Evolutionary conservation across 352 stramenopile genomes (phyloP).

Genomic region (Phytophthora sansomeana): DNA sequence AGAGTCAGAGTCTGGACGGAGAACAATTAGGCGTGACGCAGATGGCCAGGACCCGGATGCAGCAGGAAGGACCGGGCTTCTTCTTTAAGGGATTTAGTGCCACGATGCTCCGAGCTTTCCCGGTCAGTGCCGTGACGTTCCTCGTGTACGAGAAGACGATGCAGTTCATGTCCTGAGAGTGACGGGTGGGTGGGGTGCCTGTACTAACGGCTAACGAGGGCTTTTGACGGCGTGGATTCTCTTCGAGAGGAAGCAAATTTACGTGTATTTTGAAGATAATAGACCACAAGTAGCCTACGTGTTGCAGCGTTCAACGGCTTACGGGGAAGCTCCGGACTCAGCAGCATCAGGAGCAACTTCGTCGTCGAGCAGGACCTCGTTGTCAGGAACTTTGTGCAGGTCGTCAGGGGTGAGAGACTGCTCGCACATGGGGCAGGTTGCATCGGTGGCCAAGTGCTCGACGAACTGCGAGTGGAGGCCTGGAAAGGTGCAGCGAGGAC

Average conservation of each 20-base stretch:
- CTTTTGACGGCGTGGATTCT: too few relatives aligned
- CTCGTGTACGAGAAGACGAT: slow-evolving; percentile 85
- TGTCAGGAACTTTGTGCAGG: slow-evolving; percentile 49
- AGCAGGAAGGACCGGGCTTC: slow-evolving; percentile 61
- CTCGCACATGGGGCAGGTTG: slow-evolving; percentile 84
- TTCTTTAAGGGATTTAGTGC: slow-evolving; percentile 82
- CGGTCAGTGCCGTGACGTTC: slow-evolving; percentile 84
- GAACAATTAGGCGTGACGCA: slow-evolving; percentile 44
- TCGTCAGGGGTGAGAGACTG: slow-evolving; percentile 48
- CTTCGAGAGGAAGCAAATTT: background rate
- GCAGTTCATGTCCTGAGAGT: slow-evolving; percentile 63
- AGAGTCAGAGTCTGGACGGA: slow-evolving; percentile 61
- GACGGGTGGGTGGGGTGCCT: background rate
- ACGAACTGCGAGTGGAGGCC: slow-evolving; percentile 91
- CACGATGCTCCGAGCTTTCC: slow-evolving; percentile 80
- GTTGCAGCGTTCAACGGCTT: background rate
- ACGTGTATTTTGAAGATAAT: slow-evolving; percentile 30
- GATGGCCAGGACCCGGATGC: slow-evolving; percentile 54
- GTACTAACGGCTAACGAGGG: too few relatives aligned
- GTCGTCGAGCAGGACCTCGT: slow-evolving; percentile 53
- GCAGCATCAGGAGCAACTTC: slow-evolving; percentile 25
- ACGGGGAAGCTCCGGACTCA: slow-evolving; percentile 24
- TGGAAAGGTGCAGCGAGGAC: slow-evolving; percentile 90
- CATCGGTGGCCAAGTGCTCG: slow-evolving; percentile 75
- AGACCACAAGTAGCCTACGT: background rate